Evolutionary conservation across 768 basidiomycete species (phyloP), one percentile per base, ranked within the genome.

Genomic region (Hemileccinum rubropunctum): DNA sequence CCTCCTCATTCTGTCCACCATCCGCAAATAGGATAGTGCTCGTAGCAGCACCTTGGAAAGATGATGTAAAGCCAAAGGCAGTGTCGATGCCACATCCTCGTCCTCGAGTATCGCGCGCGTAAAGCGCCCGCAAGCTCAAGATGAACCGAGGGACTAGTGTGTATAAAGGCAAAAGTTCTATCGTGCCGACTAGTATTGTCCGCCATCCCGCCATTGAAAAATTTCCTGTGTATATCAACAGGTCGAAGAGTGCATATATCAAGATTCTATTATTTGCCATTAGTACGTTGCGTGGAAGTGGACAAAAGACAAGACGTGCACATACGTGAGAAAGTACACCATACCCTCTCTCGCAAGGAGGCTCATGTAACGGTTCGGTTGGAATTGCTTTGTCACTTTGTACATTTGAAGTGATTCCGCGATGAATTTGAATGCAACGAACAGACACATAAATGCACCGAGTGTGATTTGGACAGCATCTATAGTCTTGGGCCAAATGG

Each of bases 61-160:
- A 12, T 11, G 28, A 17, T 6, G 12, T 12, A 1, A 50, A 15
- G 15, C 48, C 48, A 23, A 49, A 49, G 11, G 41, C 48, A 1
- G 18, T 27, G 30, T 49, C 42, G 6, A 43, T 32, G 10, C n/a
- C 40, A 12, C 27, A 14, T 7, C 12, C 36, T 4, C 23, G 33
- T 27, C 28, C 9, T 15, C 6, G 26, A n/a, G 23, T 13, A 15
- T 38, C 30, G 15, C 2, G 42, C 8, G 35, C 42, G 12, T 38
- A 38, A 4, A 50, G 18, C 21, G 32, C 9, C 8, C 48, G 35
- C 8, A 50, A 9, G 2, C 28, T 26, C 42, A 44, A 9, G n/a
- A 50, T 33, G 36, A 50, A 50, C 10, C 49, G 42, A 2, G 49
- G 49, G 5, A 44, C 17, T 12, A 50, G 27, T 2, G 42, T 39